phyloP scores from a whole-genome alignment of 73 alveolate genomes.

The Tetrahymena thermophila region DNA sequence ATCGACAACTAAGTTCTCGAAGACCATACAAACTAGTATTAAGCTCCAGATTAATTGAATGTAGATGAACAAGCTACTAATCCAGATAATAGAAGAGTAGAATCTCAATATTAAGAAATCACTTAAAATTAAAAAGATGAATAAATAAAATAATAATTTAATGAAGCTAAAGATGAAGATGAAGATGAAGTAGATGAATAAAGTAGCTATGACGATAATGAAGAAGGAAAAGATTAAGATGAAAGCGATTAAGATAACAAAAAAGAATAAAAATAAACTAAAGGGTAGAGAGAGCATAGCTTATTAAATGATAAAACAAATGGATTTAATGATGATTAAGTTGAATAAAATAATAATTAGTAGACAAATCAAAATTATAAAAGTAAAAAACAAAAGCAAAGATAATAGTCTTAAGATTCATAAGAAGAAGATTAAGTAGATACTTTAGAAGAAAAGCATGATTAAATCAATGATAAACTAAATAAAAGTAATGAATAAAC shows the following conservation, averaged over 20 bases:
- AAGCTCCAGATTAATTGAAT: not conserved
- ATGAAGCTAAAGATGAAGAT: not conserved
- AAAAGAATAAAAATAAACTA: not conserved
- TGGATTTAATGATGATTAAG: not conserved
- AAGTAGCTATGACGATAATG: not conserved
- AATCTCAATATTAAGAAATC: not conserved
- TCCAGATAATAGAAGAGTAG: not conserved
- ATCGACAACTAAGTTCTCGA: not conserved
- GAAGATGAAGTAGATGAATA: not conserved
- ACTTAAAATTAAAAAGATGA: not conserved
- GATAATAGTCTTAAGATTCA: not conserved
- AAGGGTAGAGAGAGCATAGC: not conserved
- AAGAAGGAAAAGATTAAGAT: not conserved
- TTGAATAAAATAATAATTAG: slow-evolving; percentile 9
- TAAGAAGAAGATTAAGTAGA: slow-evolving; percentile 7
- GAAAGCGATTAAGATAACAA: not conserved
- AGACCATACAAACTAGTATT: not conserved
- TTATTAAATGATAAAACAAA: not conserved
- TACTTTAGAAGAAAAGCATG: not conserved
- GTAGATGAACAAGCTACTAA: not conserved
- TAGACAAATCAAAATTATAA: not conserved
- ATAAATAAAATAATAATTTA: not conserved
- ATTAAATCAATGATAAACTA: not conserved
- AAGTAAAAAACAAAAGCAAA: not conserved
- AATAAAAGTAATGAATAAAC: not conserved